phyloP scores from a whole-genome alignment of 2,329 filamentous ascomycete genomes.

The Scleromitrula shiraiana region DNA sequence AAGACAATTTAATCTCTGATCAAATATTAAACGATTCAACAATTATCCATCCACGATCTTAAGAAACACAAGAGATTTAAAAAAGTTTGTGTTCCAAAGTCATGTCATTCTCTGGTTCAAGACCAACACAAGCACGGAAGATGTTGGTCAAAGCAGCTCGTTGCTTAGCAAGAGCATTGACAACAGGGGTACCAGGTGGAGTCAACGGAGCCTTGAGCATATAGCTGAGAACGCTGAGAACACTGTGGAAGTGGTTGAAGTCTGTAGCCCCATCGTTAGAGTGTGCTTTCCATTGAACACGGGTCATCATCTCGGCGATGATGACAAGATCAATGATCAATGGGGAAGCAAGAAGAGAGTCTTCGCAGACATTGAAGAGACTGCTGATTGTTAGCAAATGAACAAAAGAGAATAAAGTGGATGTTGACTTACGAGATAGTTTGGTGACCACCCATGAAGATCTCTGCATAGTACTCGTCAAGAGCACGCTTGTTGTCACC shows the following conservation, averaged over 20 bases:
- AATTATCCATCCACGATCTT: not conserved
- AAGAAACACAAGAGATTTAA: conserved; percentile 33
- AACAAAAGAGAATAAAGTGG: conserved; percentile 9
- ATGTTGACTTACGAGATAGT: conserved; percentile 64
- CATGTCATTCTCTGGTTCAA: conserved; percentile 98
- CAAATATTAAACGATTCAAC: not conserved
- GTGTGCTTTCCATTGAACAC: conserved; percentile 79
- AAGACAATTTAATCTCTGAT: conserved; percentile 1
- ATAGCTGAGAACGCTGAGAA: conserved; percentile 94
- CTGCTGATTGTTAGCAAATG: conserved; percentile 35
- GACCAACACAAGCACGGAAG: conserved; percentile 92
- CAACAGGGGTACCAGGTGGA: conserved; percentile 86
- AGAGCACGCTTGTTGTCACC: conserved; percentile 98
- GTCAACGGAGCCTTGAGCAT: conserved; percentile 97
- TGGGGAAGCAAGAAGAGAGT: conserved; percentile 90
- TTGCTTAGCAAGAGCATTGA: conserved; percentile 95
- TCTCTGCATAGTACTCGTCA: conserved; percentile 98
- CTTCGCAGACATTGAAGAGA: conserved; percentile 98
- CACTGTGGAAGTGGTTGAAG: conserved; percentile 92
- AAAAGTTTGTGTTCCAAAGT: conserved; percentile 98
- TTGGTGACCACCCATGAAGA: conserved; percentile 97
- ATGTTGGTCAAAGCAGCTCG: conserved; percentile 92
- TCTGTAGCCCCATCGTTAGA: conserved; percentile 47
- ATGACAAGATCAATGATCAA: conserved; percentile 95
- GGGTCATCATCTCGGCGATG: conserved; percentile 95